A percentile compares a stretch with the other conserved stretches of the same genome.
Conservation (phyloP, 257 asterid genomes). For the Salvia hispanica region DNA sequence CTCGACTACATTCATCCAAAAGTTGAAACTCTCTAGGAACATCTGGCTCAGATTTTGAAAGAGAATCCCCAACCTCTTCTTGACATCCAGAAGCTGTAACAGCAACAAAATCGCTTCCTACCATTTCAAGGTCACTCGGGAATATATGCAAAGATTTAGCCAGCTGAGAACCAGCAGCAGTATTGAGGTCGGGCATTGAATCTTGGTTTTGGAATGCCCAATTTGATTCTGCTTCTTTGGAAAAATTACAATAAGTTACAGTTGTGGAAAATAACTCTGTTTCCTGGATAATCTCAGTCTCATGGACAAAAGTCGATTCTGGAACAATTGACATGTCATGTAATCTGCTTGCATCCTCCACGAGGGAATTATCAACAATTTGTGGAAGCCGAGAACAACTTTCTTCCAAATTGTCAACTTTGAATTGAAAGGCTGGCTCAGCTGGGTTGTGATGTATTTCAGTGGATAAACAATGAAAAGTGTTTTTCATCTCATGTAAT, state of each 20-base stretch:
- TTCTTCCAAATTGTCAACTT: constrained; percentile 50
- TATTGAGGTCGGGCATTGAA: constrained; percentile 33
- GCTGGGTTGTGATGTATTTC: constrained; percentile 41
- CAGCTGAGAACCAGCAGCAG: constrained; percentile 29
- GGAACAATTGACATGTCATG: constrained; percentile 54
- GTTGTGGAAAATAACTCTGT: constrained; percentile 51
- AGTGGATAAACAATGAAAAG: constrained; percentile 38
- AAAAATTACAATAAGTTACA: constrained; percentile 53
- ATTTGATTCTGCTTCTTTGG: constrained; percentile 37
- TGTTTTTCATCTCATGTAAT: constrained; percentile 36
- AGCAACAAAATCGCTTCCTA: constrained; percentile 40
- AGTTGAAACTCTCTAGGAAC: constrained; percentile 48
- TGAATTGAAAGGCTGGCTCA: constrained; percentile 37
- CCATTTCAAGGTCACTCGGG: constrained; percentile 36
- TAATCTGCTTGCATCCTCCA: constrained; percentile 41
- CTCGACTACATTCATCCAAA: constrained; percentile 89
- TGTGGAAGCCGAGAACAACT: constrained; percentile 36
- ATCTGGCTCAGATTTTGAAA: constrained; percentile 47
- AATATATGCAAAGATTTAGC: constrained; percentile 29
- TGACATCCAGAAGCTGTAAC: constrained; percentile 32
- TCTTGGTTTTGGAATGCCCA: constrained; percentile 40
- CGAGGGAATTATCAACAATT: constrained; percentile 38
- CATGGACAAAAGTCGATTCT: constrained; percentile 71
- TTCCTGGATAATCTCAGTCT: constrained; percentile 53
- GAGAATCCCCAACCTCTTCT: constrained; percentile 73